Percentiles rank a stretch among this genome's conserved stretches.
phyloP scores from a whole-genome alignment of 1,284 basidiomycete genomes.

The Naganishia sp. region DNA sequence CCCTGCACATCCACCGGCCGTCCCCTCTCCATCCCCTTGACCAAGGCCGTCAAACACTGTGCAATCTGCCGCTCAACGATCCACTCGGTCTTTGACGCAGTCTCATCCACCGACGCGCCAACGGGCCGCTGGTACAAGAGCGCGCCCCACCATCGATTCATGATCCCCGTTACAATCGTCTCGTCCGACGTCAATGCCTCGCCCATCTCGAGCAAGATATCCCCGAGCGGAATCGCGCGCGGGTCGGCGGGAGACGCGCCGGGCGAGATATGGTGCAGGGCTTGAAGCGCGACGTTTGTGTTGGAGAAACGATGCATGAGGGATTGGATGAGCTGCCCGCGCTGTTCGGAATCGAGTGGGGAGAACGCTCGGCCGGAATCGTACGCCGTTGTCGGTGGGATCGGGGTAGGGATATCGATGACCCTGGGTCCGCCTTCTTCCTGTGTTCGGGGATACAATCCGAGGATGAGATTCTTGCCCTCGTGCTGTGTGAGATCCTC shows the following conservation, averaged over 20 bases:
- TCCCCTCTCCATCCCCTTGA: constrained; percentile 52
- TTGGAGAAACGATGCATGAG: constrained; percentile 52
- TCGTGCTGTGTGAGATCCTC: constrained; percentile 51
- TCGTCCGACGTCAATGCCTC: constrained; percentile 52
- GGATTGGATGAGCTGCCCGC: constrained; percentile 45
- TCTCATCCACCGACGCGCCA: constrained; percentile 39
- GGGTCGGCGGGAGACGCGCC: constrained; percentile 44
- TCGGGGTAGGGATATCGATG: constrained; percentile 13
- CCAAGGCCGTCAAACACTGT: constrained; percentile 44
- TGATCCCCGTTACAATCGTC: constrained; percentile 48
- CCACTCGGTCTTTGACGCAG: constrained; percentile 37
- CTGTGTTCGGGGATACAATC: constrained; percentile 46
- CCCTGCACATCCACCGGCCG: constrained; percentile 48
- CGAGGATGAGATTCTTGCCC: constrained; percentile 49
- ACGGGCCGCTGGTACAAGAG: constrained; percentile 37
- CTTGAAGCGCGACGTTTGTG: constrained; percentile 51
- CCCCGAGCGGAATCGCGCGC: constrained; percentile 46
- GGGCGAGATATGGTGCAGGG: constrained; percentile 48
- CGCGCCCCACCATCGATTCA: constrained; percentile 51
- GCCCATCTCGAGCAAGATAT: constrained; percentile 54
- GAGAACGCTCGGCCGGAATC: constrained; percentile 30
- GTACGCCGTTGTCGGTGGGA: constrained; percentile 18
- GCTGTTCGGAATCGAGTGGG: constrained; percentile 47
- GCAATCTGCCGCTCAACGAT: constrained; percentile 42
- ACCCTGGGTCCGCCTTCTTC: constrained; percentile 30